A percentile compares a stretch with the other conserved stretches of the same genome.
Conservation (phyloP, 352 stramenopile species). For the Sclerospora graminicola region DNA sequence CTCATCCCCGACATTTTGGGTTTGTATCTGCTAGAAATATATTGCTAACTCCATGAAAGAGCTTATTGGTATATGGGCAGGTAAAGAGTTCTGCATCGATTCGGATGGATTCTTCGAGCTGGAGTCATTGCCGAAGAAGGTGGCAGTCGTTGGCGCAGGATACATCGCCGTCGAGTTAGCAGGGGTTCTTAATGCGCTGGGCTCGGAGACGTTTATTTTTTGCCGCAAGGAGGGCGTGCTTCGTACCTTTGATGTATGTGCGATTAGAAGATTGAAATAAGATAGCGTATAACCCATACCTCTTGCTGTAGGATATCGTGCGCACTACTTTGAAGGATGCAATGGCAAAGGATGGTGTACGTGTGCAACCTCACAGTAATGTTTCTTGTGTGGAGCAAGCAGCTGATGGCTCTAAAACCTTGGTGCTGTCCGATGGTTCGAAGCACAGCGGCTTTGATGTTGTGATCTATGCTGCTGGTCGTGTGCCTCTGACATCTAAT, state of each 20-base stretch:
- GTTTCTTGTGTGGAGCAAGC: slow-evolving; percentile 28
- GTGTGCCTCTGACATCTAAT: slow-evolving; percentile 29
- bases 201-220: slow-evolving; percentile 86
- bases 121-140: slow-evolving; percentile 84
- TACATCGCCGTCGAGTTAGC: slow-evolving; percentile 98
- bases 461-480: slow-evolving; percentile 82
- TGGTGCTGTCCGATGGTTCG: slow-evolving; percentile 34
- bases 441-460: slow-evolving; percentile 50
- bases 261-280: too few relatives aligned
- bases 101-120: slow-evolving; percentile 97
- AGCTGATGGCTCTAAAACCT: slow-evolving; percentile 42
- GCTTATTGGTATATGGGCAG: too few relatives aligned
- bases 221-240: slow-evolving; percentile 82
- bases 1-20: slow-evolving; percentile 47
- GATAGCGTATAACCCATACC: neutral
- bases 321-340: slow-evolving; percentile 44
- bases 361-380: slow-evolving; percentile 36
- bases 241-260: slow-evolving; percentile 78
- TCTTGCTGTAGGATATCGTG: slow-evolving; percentile 25
- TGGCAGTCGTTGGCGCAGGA: slow-evolving; percentile 93
- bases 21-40: slow-evolving; percentile 2
- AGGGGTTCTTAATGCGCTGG: slow-evolving; percentile 90
- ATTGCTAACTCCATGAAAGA: too few relatives aligned
- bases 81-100: slow-evolving; percentile 90
- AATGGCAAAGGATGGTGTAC: slow-evolving; percentile 44